These are phyloP conservation scores for Eimeria falciformis DNA, from an alignment of 169 alveolate species.

Conservation along the genomic window DNA sequence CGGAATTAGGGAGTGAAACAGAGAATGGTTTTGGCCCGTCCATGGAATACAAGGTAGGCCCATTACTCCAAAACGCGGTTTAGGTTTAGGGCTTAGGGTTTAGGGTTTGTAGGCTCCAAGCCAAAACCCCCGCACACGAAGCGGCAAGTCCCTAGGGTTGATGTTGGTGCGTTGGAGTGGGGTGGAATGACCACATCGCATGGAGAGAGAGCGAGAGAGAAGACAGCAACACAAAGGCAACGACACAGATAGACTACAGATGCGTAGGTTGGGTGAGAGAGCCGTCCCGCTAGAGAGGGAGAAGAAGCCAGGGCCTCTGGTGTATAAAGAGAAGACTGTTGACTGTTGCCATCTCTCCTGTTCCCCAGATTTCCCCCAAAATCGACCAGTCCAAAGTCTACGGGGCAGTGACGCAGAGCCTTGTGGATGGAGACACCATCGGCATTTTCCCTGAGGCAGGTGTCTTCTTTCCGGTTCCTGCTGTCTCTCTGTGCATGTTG, in stretches of 20 bases:
- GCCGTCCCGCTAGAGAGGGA: background rate
- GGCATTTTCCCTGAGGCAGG: slow-evolving; percentile 72
- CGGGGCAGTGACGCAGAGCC: slow-evolving; percentile 82
- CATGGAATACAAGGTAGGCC: slow-evolving; percentile 28
- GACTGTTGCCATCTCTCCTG: background rate
- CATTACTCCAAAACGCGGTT: background rate
- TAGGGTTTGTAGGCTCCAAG: no score
- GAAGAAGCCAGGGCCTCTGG: background rate
- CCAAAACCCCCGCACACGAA: no score
- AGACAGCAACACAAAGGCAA: no score
- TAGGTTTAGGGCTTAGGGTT: no score
- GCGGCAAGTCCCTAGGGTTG: no score
- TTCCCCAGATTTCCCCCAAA: slow-evolving; percentile 83
- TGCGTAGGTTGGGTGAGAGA: background rate
- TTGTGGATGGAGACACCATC: slow-evolving; percentile 51
- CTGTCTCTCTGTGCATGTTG: background rate
- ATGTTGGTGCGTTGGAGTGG: no score
- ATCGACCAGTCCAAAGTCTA: slow-evolving; percentile 89
- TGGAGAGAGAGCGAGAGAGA: no score
- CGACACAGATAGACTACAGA: no score
- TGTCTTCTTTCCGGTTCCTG: background rate
- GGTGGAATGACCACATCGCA: no score
- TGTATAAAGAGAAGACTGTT: background rate
- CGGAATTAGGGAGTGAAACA: background rate
- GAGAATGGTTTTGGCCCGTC: background rate